These are phyloP conservation scores for Fusarium torreyae DNA, from an alignment of 2,329 filamentous ascomycete species.

Conservation along the genomic window DNA sequence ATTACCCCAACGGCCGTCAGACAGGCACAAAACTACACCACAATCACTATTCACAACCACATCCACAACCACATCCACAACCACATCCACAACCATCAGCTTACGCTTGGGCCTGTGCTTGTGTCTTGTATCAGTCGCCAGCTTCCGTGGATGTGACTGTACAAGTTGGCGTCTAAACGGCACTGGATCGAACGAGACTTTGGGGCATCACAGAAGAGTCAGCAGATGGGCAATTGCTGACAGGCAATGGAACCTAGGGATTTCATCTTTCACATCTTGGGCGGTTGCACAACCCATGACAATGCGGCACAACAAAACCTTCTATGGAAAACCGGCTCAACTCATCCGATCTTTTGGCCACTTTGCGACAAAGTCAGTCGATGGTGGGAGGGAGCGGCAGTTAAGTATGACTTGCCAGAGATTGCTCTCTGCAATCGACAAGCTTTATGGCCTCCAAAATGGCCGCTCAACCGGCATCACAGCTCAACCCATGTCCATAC, in stretches of 20 bases:
- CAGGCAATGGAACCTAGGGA: no score
- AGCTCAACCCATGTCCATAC: not conserved
- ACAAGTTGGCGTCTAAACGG: constrained; percentile 19
- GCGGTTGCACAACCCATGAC: constrained; percentile 24
- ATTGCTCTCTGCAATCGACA: not conserved
- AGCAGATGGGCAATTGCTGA: constrained; percentile 8
- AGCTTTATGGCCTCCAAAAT: not conserved
- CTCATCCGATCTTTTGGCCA: constrained; percentile 40
- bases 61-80: not conserved
- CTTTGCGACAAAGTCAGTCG: constrained; percentile 29
- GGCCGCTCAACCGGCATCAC: constrained; percentile 11
- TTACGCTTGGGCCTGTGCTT: constrained; percentile 27
- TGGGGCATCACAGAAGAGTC: constrained; percentile 18
- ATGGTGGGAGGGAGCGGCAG: constrained; percentile 22
- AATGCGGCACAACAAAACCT: not conserved
- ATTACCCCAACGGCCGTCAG: no score
- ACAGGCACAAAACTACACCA: no score
- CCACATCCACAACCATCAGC: constrained; percentile 17
- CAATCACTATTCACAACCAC: no score
- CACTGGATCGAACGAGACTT: constrained; percentile 10
- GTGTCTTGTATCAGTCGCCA: not conserved
- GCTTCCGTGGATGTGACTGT: constrained; percentile 9
- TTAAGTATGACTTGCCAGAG: not conserved
- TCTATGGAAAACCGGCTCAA: constrained; percentile 14
- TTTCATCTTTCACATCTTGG: constrained; percentile 4